These are phyloP conservation scores for Chrysoporthe puriensis DNA, from an alignment of 2,329 filamentous ascomycete genomes.

Conservation along the genomic window DNA sequence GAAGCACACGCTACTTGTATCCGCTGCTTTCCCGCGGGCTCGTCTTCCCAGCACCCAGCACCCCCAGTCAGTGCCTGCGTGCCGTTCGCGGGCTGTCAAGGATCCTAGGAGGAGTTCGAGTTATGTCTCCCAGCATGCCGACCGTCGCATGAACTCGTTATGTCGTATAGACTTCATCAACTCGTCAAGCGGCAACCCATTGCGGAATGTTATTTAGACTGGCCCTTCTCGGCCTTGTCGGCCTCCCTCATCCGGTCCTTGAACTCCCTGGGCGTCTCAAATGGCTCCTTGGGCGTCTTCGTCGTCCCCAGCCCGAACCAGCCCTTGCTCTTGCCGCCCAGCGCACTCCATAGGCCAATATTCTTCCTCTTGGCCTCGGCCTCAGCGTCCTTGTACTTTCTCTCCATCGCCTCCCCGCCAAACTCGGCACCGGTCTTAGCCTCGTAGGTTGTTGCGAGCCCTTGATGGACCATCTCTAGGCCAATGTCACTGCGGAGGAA, in stretches of 20 bases:
- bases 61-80: not conserved
- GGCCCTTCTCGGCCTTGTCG: slow-evolving; percentile 33
- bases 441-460: slow-evolving; percentile 90
- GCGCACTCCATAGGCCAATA: slow-evolving; percentile 70
- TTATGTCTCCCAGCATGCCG: not conserved
- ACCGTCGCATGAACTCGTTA: not conserved
- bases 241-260: slow-evolving; percentile 61
- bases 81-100: not conserved
- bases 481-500: slow-evolving; percentile 80
- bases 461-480: slow-evolving; percentile 82
- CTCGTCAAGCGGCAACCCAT: not conserved
- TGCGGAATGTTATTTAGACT: slow-evolving; percentile 26
- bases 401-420: slow-evolving; percentile 66
- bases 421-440: slow-evolving; percentile 90
- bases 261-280: slow-evolving; percentile 86
- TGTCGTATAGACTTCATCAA: not conserved
- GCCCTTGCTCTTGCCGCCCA: slow-evolving; percentile 56
- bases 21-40: not conserved
- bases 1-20: not conserved
- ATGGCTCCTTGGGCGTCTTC: slow-evolving; percentile 36
- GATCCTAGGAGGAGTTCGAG: not conserved
- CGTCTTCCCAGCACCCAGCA: not conserved
- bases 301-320: slow-evolving; percentile 31
- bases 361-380: slow-evolving; percentile 66
- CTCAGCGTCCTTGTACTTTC: slow-evolving; percentile 68